phyloP scores from a whole-genome alignment of 2,329 filamentous ascomycete genomes.

The Ceratocystis ficicola region DNA sequence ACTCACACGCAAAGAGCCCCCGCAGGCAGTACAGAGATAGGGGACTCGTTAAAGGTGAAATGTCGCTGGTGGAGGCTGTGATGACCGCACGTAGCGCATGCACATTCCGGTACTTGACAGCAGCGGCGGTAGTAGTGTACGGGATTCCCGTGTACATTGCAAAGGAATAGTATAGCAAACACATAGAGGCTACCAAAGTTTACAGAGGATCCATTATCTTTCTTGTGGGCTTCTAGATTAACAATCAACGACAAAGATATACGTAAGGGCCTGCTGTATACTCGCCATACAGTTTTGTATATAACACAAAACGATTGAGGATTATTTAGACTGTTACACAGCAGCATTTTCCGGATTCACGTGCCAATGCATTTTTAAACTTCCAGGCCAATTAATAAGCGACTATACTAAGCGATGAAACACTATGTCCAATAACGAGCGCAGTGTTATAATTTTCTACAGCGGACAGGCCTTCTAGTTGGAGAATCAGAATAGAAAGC shows the following conservation, averaged over 20 bases:
- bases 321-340: not conserved
- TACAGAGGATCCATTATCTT: not conserved
- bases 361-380: not conserved
- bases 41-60: slow-evolving; percentile 28
- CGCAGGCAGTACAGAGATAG: slow-evolving; percentile 52
- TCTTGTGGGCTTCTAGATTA: not conserved
- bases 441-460: not conserved
- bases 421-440: not conserved
- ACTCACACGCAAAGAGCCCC: slow-evolving; percentile 65
- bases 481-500: not conserved
- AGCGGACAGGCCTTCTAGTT: not conserved
- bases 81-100: slow-evolving; percentile 64
- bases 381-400: not conserved
- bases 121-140: slow-evolving; percentile 86
- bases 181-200: not conserved
- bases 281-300: no score
- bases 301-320: no score
- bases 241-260: not conserved
- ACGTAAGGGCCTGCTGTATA: not conserved
- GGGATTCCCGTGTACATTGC: slow-evolving; percentile 79
- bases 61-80: slow-evolving; percentile 69
- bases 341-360: not conserved
- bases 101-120: slow-evolving; percentile 80
- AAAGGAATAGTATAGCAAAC: slow-evolving; percentile 6
- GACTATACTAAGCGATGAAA: not conserved